Percentiles rank a stretch among this genome's conserved stretches.
Evolutionary conservation across 2,329 filamentous ascomycete genomes (phyloP).

Genomic region (Camillea tinctor): DNA sequence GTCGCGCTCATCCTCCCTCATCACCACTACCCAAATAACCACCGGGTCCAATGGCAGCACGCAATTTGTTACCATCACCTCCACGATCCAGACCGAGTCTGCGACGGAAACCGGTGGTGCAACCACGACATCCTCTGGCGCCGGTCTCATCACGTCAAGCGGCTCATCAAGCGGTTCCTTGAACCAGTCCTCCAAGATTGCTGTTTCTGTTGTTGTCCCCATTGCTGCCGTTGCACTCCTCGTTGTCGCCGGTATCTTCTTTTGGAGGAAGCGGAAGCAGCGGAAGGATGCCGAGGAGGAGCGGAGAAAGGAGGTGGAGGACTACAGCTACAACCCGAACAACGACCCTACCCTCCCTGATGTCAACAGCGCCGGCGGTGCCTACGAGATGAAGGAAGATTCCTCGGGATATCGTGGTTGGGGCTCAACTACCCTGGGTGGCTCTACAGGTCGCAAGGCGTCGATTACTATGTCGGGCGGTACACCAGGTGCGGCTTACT

Average conservation of each 20-base stretch:
- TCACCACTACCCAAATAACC: conserved; percentile 8
- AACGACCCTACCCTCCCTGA: conserved; percentile 75
- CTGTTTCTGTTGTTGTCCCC: conserved; percentile 90
- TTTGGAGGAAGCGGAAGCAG: conserved; percentile 87
- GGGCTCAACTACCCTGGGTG: conserved; percentile 72
- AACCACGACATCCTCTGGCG: conserved; percentile 18
- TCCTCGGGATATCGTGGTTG: conserved; percentile 87
- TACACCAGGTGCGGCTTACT: conserved; percentile 62
- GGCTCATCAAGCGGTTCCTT: conserved; percentile 45
- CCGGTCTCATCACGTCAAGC: conserved; percentile 15
- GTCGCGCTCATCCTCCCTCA: background rate
- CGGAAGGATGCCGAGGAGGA: conserved; percentile 83
- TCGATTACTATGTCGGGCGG: conserved; percentile 88
- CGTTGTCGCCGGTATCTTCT: conserved; percentile 71
- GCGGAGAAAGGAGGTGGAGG: conserved; percentile 92
- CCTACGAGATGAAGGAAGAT: conserved; percentile 77
- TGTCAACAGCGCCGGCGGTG: conserved; percentile 43
- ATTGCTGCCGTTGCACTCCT: conserved; percentile 84
- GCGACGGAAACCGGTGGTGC: conserved; percentile 7
- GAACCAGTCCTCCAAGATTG: conserved; percentile 68
- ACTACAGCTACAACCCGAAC: conserved; percentile 98
- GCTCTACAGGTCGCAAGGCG: conserved; percentile 74
- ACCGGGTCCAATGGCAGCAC: conserved; percentile 21
- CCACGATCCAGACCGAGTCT: conserved; percentile 21
- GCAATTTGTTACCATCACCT: conserved; percentile 24